Conservation (phyloP, 2,329 filamentous ascomycete genomes). For the Hyphodiscus sp. region DNA sequence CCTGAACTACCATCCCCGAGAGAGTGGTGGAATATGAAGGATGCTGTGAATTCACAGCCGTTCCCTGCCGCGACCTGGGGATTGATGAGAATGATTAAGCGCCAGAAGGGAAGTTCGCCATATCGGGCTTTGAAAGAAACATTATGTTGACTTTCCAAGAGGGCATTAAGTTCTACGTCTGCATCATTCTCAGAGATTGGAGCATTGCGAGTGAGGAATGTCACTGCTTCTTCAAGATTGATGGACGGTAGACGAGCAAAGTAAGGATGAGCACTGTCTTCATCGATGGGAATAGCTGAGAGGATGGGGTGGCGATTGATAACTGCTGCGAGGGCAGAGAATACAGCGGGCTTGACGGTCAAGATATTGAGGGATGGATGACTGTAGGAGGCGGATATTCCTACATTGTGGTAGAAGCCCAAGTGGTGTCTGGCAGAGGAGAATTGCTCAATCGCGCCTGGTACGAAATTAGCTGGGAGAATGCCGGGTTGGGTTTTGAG, state of each 20-base stretch:
- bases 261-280: slow-evolving; percentile 9
- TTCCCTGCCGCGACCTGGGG: not conserved
- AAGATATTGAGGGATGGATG: not conserved
- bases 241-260: slow-evolving; percentile 9
- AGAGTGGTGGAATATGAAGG: slow-evolving; percentile 12
- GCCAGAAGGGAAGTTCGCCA: slow-evolving; percentile 9
- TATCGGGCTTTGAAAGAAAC: slow-evolving; percentile 5
- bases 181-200: not conserved
- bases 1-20: slow-evolving; percentile 9
- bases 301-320: slow-evolving; percentile 8
- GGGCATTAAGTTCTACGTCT: slow-evolving; percentile 6
- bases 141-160: slow-evolving; percentile 9
- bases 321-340: slow-evolving; percentile 3
- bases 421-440: slow-evolving; percentile 10
- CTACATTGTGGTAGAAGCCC: slow-evolving; percentile 11
- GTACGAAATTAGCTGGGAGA: not conserved
- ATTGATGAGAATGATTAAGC: slow-evolving; percentile 4
- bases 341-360: not conserved
- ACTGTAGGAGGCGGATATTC: slow-evolving; percentile 6
- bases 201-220: slow-evolving; percentile 1
- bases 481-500: not conserved
- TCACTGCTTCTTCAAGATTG: slow-evolving; percentile 6
- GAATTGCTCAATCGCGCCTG: slow-evolving; percentile 9
- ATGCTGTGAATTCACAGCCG: slow-evolving; percentile 3
- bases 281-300: slow-evolving; percentile 4